Evolutionary conservation across 371 early-diverging fungal species (phyloP).

Genomic region (Rhizopus delemar): DNA sequence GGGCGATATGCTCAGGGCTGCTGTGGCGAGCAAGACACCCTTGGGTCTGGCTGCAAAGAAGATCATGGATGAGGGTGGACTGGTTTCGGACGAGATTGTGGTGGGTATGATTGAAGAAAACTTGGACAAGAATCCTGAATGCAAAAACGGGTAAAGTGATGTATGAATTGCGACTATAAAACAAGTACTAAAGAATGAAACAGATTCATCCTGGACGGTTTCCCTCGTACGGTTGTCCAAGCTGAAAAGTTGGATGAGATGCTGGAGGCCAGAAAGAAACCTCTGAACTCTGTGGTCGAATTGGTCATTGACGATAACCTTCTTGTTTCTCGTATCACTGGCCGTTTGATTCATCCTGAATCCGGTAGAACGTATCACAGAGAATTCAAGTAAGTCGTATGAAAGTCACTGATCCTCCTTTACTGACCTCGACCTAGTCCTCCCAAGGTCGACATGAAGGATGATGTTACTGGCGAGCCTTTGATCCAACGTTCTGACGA

Average conservation of each 20-base stretch:
- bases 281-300: conserved; percentile 91
- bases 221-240: conserved; percentile 98
- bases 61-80: conserved; percentile 97
- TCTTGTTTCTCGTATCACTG: conserved; percentile 94
- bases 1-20: conserved; percentile 98
- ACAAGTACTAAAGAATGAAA: not conserved
- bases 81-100: conserved; percentile 98
- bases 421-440: conserved; percentile 52
- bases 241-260: conserved; percentile 97
- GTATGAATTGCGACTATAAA: not conserved
- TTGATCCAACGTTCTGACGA: conserved; percentile 97
- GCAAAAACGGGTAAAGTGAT: conserved; percentile 80
- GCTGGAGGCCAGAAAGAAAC: conserved; percentile 80
- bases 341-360: conserved; percentile 91
- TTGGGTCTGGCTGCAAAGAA: conserved; percentile 95
- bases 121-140: conserved; percentile 87
- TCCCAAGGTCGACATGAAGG: conserved; percentile 89
- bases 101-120: conserved; percentile 95
- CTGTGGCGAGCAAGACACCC: conserved; percentile 89
- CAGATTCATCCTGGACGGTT: conserved; percentile 99
- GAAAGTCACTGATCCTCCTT: not conserved
- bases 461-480: conserved; percentile 97
- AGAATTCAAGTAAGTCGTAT: conserved; percentile 72
- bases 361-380: conserved; percentile 97
- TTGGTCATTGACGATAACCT: conserved; percentile 92